Conservation (phyloP, 2,329 filamentous ascomycete species). For the Magnaporthiopsis rhizophila region DNA sequence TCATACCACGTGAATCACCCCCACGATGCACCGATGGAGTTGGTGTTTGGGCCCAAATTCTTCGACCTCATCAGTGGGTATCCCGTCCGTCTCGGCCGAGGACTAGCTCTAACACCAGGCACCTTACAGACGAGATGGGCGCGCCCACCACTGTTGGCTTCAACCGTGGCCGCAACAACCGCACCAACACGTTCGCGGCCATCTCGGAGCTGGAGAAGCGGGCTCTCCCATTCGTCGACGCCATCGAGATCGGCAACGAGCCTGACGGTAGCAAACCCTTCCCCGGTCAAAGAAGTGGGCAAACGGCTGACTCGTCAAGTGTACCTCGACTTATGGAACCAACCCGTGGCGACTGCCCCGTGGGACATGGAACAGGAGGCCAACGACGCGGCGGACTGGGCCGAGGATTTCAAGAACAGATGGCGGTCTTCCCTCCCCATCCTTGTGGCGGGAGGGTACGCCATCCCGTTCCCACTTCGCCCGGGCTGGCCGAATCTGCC, state of each 20-base stretch:
- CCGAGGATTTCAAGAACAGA: conserved; percentile 12
- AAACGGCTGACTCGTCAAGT: too few relatives aligned
- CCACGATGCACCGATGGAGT: conserved; percentile 36
- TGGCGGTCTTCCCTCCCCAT: too few relatives aligned
- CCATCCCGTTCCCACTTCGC: too few relatives aligned
- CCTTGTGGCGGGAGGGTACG: too few relatives aligned
- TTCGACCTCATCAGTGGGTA: conserved; percentile 23
- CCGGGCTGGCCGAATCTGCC: too few relatives aligned
- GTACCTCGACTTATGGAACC: conserved; percentile 28
- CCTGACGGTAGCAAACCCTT: conserved; percentile 27
- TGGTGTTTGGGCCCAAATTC: conserved; percentile 46
- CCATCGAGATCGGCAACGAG: conserved; percentile 50
- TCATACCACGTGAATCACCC: conserved; percentile 40
- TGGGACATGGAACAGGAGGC: conserved; percentile 30
- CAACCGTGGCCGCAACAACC: conserved; percentile 43
- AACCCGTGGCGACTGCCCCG: conserved; percentile 28
- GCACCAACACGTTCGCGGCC: conserved; percentile 45
- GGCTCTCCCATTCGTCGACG: conserved; percentile 19
- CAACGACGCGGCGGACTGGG: conserved; percentile 31
- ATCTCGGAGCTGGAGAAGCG: conserved; percentile 29
- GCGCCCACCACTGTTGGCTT: conserved; percentile 44
- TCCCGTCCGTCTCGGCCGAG: too few relatives aligned
- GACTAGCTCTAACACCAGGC: too few relatives aligned
- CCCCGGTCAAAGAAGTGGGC: too few relatives aligned
- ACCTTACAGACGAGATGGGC: conserved; percentile 35